Evolutionary conservation across 352 stramenopile genomes (phyloP).

Genomic region (Phytopythium boreale): DNA sequence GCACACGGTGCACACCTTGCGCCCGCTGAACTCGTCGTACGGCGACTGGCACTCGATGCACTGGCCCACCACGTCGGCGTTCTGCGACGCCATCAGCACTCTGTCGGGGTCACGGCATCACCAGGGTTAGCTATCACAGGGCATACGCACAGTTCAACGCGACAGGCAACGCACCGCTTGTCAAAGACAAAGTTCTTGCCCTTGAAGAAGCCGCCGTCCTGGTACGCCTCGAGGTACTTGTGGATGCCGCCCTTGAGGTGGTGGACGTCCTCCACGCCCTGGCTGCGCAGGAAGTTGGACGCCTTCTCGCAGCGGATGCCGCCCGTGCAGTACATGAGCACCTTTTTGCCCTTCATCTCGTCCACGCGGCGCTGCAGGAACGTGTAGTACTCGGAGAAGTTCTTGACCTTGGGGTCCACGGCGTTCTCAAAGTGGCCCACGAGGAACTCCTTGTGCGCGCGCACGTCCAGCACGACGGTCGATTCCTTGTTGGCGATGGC

Average conservation of each 20-base stretch:
- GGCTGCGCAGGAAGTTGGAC: conserved; percentile 62
- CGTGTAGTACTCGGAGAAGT: conserved; percentile 73
- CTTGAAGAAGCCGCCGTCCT: conserved; percentile 62
- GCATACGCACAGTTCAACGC: background rate
- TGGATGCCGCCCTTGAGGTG: conserved; percentile 74
- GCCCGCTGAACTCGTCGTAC: conserved; percentile 61
- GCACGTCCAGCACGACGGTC: conserved; percentile 58
- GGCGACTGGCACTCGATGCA: conserved; percentile 62
- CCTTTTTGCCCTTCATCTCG: conserved; percentile 66
- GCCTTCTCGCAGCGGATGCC: conserved; percentile 78
- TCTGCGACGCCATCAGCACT: conserved; percentile 54
- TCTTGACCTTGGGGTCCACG: conserved; percentile 64
- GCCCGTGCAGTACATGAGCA: conserved; percentile 80
- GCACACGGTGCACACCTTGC: conserved; percentile 70
- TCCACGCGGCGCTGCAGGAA: conserved; percentile 59
- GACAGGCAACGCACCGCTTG: conserved; percentile 42
- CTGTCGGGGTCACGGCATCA: conserved; percentile 18
- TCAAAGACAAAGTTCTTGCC: conserved; percentile 84
- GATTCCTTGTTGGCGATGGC: conserved; percentile 38
- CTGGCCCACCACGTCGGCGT: conserved; percentile 60
- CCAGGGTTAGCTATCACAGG: background rate
- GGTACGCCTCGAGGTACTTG: conserved; percentile 66
- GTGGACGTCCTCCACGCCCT: conserved; percentile 52
- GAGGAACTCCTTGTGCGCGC: conserved; percentile 59
- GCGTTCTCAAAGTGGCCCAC: conserved; percentile 74